A percentile compares a stretch with the other conserved stretches of the same genome.
Evolutionary conservation across 108 stramenopile genomes (phyloP).

Genomic region (Fragilariopsis cylindrus): DNA sequence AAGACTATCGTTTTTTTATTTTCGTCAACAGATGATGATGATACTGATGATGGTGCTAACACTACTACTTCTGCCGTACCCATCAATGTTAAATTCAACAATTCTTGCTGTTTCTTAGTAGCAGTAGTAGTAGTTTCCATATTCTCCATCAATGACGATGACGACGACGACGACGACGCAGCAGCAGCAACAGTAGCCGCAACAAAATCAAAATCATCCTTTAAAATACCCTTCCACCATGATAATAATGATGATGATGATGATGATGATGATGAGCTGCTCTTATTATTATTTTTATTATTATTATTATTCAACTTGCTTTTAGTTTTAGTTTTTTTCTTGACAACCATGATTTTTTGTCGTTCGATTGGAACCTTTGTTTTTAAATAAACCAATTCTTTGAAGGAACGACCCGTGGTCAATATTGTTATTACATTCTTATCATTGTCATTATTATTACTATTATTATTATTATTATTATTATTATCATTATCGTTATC

Average conservation of each 20-base stretch:
- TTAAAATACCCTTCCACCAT: constrained; percentile 51
- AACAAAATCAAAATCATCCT: constrained; percentile 34
- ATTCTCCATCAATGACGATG: not conserved
- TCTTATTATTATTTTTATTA: not conserved
- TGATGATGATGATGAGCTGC: not conserved
- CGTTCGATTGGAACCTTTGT: constrained; percentile 44
- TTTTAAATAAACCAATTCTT: constrained; percentile 32
- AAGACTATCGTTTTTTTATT: constrained; percentile 29
- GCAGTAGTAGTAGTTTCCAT: not conserved
- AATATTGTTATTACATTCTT: not conserved
- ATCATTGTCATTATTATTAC: not conserved
- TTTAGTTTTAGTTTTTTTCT: constrained; percentile 6
- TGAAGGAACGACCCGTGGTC: constrained; percentile 28
- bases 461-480: not conserved
- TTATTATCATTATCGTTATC: no score
- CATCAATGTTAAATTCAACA: constrained; percentile 46
- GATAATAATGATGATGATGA: no score
- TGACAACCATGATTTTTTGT: constrained; percentile 44
- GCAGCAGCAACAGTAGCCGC: constrained; percentile 1
- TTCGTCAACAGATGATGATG: no score
- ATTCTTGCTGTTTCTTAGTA: not conserved
- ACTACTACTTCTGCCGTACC: constrained; percentile 50
- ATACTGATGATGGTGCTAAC: constrained; percentile 19
- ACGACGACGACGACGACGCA: not conserved
- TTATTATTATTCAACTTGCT: not conserved